Evolutionary conservation across 345 rosid genomes (phyloP).

Genomic region (Citrus medica): DNA sequence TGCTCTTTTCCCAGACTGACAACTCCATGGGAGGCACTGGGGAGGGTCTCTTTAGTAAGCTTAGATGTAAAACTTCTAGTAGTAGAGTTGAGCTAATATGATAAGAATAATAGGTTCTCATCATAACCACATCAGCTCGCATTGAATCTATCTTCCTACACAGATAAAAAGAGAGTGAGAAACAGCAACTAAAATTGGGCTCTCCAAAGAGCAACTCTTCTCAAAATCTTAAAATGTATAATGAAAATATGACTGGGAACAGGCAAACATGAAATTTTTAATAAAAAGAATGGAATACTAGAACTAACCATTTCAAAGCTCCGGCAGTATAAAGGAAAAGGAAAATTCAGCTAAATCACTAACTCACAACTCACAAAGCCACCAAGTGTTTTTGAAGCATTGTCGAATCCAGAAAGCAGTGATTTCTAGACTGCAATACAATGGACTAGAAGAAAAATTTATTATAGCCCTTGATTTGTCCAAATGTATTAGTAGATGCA

Average conservation of each 20-base stretch:
- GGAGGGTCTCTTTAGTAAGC: too few relatives aligned
- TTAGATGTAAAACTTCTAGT: not conserved
- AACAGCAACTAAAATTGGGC: not conserved
- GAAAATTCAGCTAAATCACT: not conserved
- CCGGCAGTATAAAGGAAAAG: not conserved
- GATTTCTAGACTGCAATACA: not conserved
- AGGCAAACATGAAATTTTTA: not conserved
- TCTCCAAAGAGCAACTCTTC: too few relatives aligned
- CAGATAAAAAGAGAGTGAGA: not conserved
- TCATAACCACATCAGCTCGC: not conserved
- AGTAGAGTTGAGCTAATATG: not conserved
- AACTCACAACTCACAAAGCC: not conserved
- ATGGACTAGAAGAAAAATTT: not conserved
- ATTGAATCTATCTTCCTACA: not conserved
- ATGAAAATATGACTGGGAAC: not conserved
- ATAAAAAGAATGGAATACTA: not conserved
- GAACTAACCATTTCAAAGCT: not conserved
- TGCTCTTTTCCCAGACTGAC: not conserved
- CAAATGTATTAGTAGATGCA: not conserved
- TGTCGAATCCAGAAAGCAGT: not conserved
- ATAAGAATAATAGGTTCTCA: not conserved
- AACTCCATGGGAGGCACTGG: not conserved
- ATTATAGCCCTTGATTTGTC: not conserved
- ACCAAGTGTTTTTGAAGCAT: not conserved
- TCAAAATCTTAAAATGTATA: too few relatives aligned